These are phyloP conservation scores for Ceratobasidium sp. DNA, from an alignment of 1,284 basidiomycete genomes.

Conservation along the genomic window DNA sequence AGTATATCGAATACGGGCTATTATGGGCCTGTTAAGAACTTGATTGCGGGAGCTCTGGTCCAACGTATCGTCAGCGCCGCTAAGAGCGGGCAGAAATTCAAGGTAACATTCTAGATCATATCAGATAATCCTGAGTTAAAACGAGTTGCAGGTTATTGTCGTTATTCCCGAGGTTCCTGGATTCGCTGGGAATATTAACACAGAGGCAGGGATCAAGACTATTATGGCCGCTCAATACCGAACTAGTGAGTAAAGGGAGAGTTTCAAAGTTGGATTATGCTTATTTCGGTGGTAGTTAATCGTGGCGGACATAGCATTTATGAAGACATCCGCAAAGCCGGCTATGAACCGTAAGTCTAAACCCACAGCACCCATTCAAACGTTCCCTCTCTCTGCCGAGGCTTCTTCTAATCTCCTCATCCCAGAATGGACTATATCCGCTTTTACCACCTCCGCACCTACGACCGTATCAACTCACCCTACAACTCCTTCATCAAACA, in stretches of 20 bases:
- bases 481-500: conserved; percentile 69
- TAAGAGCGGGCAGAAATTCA: conserved; percentile 78
- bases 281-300: conserved; percentile 64
- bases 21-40: conserved; percentile 81
- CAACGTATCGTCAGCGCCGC: conserved; percentile 88
- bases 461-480: conserved; percentile 92
- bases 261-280: too few relatives aligned
- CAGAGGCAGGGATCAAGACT: conserved; percentile 75
- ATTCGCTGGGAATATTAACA: conserved; percentile 85
- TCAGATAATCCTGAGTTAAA: conserved; percentile 10
- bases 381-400: neutral
- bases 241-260: conserved; percentile 35
- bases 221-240: conserved; percentile 85
- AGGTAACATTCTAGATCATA: conserved; percentile 61
- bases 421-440: conserved; percentile 80
- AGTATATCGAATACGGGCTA: conserved; percentile 82
- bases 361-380: too few relatives aligned
- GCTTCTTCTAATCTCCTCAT: conserved; percentile 13
- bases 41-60: conserved; percentile 84
- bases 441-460: conserved; percentile 91
- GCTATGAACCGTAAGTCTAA: conserved; percentile 86
- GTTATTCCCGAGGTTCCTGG: conserved; percentile 87
- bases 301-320: conserved; percentile 89
- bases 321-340: conserved; percentile 82
- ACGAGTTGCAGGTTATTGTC: conserved; percentile 71